phyloP scores from a whole-genome alignment of 192 early-diverging fungal genomes.

The Coemansia sp. region DNA sequence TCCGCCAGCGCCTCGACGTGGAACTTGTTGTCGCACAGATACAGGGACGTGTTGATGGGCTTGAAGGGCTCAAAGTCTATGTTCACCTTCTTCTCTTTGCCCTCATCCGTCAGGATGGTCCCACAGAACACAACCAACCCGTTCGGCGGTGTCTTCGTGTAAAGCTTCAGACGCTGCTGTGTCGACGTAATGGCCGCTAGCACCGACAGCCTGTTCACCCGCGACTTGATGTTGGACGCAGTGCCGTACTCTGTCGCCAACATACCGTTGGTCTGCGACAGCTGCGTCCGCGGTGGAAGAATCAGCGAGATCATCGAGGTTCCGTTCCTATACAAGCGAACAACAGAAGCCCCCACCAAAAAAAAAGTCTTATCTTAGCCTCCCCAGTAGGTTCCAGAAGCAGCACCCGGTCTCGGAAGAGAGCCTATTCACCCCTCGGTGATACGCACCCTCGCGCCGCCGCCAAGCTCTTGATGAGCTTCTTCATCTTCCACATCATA shows the following conservation, averaged over 20 bases:
- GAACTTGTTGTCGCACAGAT: slow-evolving; percentile 99
- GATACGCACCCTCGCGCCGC: slow-evolving; percentile 79
- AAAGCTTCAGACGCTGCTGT: slow-evolving; percentile 93
- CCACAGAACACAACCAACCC: slow-evolving; percentile 94
- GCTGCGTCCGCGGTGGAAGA: slow-evolving; percentile 89
- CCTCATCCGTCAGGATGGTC: slow-evolving; percentile 95
- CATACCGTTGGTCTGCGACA: slow-evolving; percentile 84
- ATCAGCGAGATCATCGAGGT: slow-evolving; percentile 99
- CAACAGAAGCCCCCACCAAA: too few species aligned
- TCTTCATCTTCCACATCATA: slow-evolving; percentile 98
- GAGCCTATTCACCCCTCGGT: too few species aligned
- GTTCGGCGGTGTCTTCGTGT: slow-evolving; percentile 86
- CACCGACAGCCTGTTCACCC: slow-evolving; percentile 97
- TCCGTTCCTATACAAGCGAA: slow-evolving; percentile 86
- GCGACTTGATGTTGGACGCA: slow-evolving; percentile 99
- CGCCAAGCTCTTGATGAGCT: slow-evolving; percentile 93
- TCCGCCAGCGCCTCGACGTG: slow-evolving; percentile 90
- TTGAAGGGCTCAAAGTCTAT: slow-evolving; percentile 99
- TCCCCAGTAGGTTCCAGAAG: too few species aligned
- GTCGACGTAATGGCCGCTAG: slow-evolving; percentile 96
- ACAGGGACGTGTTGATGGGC: slow-evolving; percentile 97
- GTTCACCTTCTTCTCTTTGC: slow-evolving; percentile 98
- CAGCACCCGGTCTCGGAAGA: too few species aligned
- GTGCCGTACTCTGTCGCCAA: slow-evolving; percentile 98
- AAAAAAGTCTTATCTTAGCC: too few species aligned